These are phyloP conservation scores for Nadsonia starkeyi-henricii DNA, from an alignment of 1,139 yeast species.

Conservation along the genomic window DNA sequence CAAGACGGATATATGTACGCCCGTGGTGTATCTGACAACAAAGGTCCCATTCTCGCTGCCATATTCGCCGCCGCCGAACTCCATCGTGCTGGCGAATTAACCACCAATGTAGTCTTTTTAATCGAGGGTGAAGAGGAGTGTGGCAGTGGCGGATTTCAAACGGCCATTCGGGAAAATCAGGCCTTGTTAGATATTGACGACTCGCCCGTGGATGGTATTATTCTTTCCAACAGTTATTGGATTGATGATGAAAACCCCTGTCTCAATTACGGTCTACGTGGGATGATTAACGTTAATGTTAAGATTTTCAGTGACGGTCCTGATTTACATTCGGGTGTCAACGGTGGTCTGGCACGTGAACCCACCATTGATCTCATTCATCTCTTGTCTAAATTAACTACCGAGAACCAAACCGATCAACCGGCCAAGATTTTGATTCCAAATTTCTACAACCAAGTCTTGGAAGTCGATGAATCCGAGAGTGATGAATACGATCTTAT, in stretches of 20 bases:
- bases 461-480: slow-evolving; percentile 44
- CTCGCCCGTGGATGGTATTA: slow-evolving; percentile 61
- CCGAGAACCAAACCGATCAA: slow-evolving; percentile 10
- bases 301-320: slow-evolving; percentile 59
- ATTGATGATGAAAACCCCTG: slow-evolving; percentile 81
- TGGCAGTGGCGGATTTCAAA: slow-evolving; percentile 77
- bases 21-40: slow-evolving; percentile 88
- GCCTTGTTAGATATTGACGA: slow-evolving; percentile 23
- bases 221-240: slow-evolving; percentile 90
- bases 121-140: slow-evolving; percentile 95
- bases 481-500: slow-evolving; percentile 49
- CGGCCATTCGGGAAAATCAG: slow-evolving; percentile 39
- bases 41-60: slow-evolving; percentile 88
- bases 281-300: slow-evolving; percentile 71
- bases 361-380: slow-evolving; percentile 80
- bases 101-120: slow-evolving; percentile 65
- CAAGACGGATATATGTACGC: slow-evolving; percentile 79
- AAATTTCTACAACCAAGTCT: slow-evolving; percentile 52
- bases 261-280: slow-evolving; percentile 84
- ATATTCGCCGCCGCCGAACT: slow-evolving; percentile 76
- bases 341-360: slow-evolving; percentile 82
- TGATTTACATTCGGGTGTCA: slow-evolving; percentile 92
- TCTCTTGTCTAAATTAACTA: slow-evolving; percentile 48
- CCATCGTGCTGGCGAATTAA: slow-evolving; percentile 36
- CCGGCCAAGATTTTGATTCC: slow-evolving; percentile 40